Percentiles rank a stretch among this genome's conserved stretches.
These are phyloP conservation scores for Stentor roeselii DNA, from an alignment of 73 alveolate genomes.

Conservation along the genomic window DNA sequence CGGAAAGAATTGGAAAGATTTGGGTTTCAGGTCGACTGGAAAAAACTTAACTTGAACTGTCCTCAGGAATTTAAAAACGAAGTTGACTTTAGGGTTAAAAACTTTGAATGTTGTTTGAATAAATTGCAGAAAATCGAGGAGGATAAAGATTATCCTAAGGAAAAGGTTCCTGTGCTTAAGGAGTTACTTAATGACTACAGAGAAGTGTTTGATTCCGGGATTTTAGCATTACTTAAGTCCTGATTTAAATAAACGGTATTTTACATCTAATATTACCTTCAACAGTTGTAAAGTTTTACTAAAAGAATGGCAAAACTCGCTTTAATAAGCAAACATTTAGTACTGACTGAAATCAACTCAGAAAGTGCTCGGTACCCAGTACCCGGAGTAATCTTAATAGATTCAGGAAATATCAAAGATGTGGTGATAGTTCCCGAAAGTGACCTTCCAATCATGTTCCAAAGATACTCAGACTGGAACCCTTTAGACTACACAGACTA, in stretches of 20 bases:
- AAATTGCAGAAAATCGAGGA: neutral
- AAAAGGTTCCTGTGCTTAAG: neutral
- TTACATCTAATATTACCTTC: neutral
- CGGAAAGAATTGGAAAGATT: too few relatives aligned
- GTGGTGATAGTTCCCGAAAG: neutral
- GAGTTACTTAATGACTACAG: neutral
- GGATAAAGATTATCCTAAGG: neutral
- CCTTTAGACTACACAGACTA: neutral
- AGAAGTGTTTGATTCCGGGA: neutral
- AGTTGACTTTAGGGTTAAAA: neutral
- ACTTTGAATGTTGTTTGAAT: slow-evolving; percentile 1
- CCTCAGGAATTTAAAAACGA: neutral
- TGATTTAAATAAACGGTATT: neutral
- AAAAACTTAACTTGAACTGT: neutral
- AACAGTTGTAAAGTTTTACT: neutral
- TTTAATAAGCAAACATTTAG: neutral
- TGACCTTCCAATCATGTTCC: neutral
- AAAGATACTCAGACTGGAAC: neutral
- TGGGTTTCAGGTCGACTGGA: neutral
- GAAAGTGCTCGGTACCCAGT: neutral
- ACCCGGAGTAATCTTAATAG: slow-evolving; percentile 9
- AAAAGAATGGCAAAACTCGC: neutral
- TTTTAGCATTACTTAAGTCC: too few relatives aligned
- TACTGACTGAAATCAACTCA: neutral
- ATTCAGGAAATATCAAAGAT: neutral